Evolutionary conservation across 2,329 filamentous ascomycete genomes (phyloP).

Genomic region (Alternaria sp.): DNA sequence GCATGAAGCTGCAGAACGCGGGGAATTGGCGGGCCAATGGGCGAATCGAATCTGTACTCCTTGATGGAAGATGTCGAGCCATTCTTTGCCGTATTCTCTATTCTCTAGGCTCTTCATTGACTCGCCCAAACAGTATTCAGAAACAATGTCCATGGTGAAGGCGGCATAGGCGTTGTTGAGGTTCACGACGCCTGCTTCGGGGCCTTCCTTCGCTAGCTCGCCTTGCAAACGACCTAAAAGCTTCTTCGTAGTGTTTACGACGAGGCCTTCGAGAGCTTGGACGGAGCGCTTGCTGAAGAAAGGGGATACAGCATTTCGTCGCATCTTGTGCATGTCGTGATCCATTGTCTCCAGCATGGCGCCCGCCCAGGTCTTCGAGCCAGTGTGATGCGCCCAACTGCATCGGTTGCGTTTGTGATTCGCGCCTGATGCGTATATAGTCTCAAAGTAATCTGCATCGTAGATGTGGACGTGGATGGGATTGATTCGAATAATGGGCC

Average conservation of each 20-base stretch:
- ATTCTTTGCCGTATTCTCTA: constrained; percentile 12
- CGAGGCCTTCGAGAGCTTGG: constrained; percentile 24
- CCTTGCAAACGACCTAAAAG: not conserved
- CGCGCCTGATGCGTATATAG: constrained; percentile 22
- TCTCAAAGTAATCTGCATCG: constrained; percentile 28
- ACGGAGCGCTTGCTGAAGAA: constrained; percentile 36
- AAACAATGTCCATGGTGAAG: constrained; percentile 29
- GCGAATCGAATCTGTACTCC: not conserved
- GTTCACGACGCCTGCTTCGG: constrained; percentile 5
- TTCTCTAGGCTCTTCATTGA: constrained; percentile 4
- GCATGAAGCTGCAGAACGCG: not conserved
- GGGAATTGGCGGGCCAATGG: constrained; percentile 1
- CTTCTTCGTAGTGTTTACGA: constrained; percentile 17
- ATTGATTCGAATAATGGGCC: constrained; percentile 25
- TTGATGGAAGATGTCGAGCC: not conserved
- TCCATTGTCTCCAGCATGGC: constrained; percentile 26
- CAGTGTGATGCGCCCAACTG: constrained; percentile 17
- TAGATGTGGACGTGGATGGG: constrained; percentile 30
- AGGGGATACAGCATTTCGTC: constrained; percentile 30
- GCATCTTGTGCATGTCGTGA: constrained; percentile 36
- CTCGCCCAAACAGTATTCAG: constrained; percentile 21
- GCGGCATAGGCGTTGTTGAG: constrained; percentile 22
- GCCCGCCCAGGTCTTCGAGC: constrained; percentile 10
- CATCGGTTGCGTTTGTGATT: constrained; percentile 23
- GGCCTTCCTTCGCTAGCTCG: not conserved